A percentile compares a stretch with the other conserved stretches of the same genome.
These are phyloP conservation scores for Aspergillus piperis DNA, from an alignment of 2,329 filamentous ascomycete genomes.

Conservation along the genomic window DNA sequence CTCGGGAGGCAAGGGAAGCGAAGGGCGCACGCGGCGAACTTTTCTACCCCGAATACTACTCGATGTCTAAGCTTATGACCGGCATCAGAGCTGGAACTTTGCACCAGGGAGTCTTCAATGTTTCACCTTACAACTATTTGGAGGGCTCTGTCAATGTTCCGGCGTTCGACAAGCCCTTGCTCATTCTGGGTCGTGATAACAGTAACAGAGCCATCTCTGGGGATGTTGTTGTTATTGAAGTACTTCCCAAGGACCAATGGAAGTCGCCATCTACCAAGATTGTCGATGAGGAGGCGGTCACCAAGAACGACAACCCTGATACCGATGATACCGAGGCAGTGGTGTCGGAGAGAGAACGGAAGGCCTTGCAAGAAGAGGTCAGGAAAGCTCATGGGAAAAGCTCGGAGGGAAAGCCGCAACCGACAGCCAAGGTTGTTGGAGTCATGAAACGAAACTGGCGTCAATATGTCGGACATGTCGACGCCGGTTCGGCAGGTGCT, in stretches of 20 bases:
- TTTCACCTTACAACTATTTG: conserved; percentile 96
- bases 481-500: conserved; percentile 77
- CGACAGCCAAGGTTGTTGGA: conserved; percentile 88
- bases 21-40: conserved; percentile 68
- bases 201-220: conserved; percentile 93
- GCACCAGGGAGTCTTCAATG: conserved; percentile 93
- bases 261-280: conserved; percentile 94
- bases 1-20: conserved; percentile 66
- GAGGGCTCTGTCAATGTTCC: conserved; percentile 90
- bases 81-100: conserved; percentile 84
- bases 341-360: conserved; percentile 85
- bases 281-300: conserved; percentile 88
- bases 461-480: conserved; percentile 95
- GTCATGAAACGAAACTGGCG: conserved; percentile 96
- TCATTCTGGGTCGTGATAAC: conserved; percentile 89
- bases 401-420: conserved; percentile 76
- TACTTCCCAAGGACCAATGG: conserved; percentile 94
- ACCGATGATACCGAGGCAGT: conserved; percentile 71
- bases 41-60: conserved; percentile 87
- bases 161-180: conserved; percentile 82
- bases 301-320: conserved; percentile 91
- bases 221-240: conserved; percentile 88
- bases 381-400: conserved; percentile 77
- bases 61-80: conserved; percentile 89
- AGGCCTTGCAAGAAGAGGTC: conserved; percentile 86